Percentiles rank a stretch among this genome's conserved stretches.
These are phyloP conservation scores for Glonium stellatum DNA, from an alignment of 495 filamentous ascomycete species.

Conservation along the genomic window DNA sequence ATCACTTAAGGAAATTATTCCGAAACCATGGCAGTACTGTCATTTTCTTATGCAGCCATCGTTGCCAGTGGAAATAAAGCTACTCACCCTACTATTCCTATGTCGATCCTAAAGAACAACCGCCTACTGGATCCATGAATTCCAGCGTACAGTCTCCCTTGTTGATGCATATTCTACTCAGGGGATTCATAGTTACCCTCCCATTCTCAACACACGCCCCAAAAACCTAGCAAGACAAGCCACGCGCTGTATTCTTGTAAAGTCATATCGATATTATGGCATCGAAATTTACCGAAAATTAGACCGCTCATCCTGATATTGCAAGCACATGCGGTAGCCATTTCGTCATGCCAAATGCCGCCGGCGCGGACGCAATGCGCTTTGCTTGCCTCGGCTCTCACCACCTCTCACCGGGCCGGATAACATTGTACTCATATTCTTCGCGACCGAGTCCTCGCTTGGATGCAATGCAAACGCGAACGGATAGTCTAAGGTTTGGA, in stretches of 20 bases:
- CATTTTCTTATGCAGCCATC: neutral
- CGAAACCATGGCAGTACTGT: neutral
- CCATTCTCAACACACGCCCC: neutral
- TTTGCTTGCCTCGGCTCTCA: constrained; percentile 8
- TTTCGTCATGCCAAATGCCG: constrained; percentile 8
- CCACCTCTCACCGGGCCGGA: neutral
- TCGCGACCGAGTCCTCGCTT: constrained; percentile 3
- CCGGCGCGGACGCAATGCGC: constrained; percentile 7
- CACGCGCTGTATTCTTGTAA: constrained; percentile 7
- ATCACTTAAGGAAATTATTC: no score
- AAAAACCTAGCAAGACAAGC: neutral
- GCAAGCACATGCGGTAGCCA: constrained; percentile 9
- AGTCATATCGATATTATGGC: constrained; percentile 12
- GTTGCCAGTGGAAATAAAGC: neutral
- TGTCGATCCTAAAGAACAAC: neutral
- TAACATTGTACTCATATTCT: constrained; percentile 10
- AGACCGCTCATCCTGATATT: constrained; percentile 7
- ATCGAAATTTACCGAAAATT: constrained; percentile 1
- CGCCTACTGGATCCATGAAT: neutral
- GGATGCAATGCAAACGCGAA: constrained; percentile 10
- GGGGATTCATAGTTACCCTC: neutral
- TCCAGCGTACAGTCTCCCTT: neutral
- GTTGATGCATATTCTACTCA: neutral
- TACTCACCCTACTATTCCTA: neutral
- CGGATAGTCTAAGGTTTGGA: constrained; percentile 4